Conservation (phyloP, 371 early-diverging fungal species). For the Capillidium heterosporum region DNA sequence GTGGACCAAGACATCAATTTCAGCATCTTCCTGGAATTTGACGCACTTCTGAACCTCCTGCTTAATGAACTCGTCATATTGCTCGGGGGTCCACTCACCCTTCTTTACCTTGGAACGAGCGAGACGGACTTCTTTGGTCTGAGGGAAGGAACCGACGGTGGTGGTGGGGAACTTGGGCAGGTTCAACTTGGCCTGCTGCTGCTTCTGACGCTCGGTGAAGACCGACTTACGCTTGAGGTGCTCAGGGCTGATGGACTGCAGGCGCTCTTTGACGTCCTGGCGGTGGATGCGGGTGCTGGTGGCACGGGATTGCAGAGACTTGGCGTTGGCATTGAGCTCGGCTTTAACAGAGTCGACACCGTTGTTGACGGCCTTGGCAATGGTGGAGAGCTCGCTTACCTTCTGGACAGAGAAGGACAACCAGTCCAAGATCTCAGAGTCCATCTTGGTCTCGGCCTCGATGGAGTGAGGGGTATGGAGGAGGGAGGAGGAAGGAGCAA, state of each 20-base stretch:
- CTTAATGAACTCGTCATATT: conserved; percentile 74
- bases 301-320: conserved; percentile 49
- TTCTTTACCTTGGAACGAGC: conserved; percentile 78
- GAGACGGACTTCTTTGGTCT: conserved; percentile 86
- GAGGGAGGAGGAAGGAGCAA: conserved; percentile 80
- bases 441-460: conserved; percentile 56
- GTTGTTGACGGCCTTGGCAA: conserved; percentile 50
- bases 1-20: conserved; percentile 87
- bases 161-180: conserved; percentile 90
- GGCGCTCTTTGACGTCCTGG: conserved; percentile 58
- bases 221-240: conserved; percentile 55
- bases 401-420: conserved; percentile 87
- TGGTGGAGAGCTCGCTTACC: conserved; percentile 51
- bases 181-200: conserved; percentile 59
- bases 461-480: conserved; percentile 84
- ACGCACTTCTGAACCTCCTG: conserved; percentile 69
- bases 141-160: conserved; percentile 96
- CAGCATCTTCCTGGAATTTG: conserved; percentile 69
- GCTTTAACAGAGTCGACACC: conserved; percentile 45
- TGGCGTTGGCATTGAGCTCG: conserved; percentile 50
- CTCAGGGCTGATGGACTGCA: conserved; percentile 41
- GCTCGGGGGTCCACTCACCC: conserved; percentile 42
- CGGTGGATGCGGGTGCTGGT: conserved; percentile 67
- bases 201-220: conserved; percentile 51
- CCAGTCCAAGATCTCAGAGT: conserved; percentile 74